Evolutionary conservation across 441 rosid species (phyloP), one percentile per base, ranked within the genome.

Genomic region (Isatis lusitanica): DNA sequence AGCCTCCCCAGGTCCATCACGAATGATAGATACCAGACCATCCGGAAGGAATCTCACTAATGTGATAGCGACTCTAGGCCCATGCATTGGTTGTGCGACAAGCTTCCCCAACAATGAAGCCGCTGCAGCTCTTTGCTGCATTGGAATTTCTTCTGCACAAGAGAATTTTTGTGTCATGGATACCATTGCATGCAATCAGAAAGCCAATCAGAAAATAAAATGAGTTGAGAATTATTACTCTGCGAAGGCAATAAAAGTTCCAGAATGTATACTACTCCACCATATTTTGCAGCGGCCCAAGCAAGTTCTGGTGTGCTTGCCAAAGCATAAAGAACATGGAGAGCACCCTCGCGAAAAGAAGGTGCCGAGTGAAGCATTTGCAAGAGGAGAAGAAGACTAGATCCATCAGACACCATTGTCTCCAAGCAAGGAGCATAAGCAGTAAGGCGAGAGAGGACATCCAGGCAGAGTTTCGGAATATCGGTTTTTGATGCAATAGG

Each of bases 211-310:
- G 26, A 39, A 66, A 51, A 71, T 57, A 74, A 52, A 75, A 43
- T 2, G 56, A 31, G 39, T 43, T 18, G n/a, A 51, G 66, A 65
- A 78, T 72, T 33, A 66, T 80, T 86, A 96, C 99, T 88, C 80
- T 89, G 94, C 78, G 86, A 74, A 78, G 99, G 99, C 66, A 96
- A 83, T 70, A 96, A 90, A 83, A 96, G 99, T 83, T 96, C 92
- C 73, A 96, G 90, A 75, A 96, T 93, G 85, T 90, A 96, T 70
- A 93, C 91, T 57, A 92, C 99, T 70, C 99, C 99, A 38, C 99
- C 99, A 85, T 93, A 97, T 86, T 92, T 96, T 75, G 99, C 99
- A 81, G 97, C 97, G 50, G 98, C 93, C 99, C 98, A 96, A 67
- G 98, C 98, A 82, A 96, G 97, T 84, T 96, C 99, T 50, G 93